Conservation (phyloP, 192 early-diverging fungal genomes). For the Borealophlyctis nickersoniae region DNA sequence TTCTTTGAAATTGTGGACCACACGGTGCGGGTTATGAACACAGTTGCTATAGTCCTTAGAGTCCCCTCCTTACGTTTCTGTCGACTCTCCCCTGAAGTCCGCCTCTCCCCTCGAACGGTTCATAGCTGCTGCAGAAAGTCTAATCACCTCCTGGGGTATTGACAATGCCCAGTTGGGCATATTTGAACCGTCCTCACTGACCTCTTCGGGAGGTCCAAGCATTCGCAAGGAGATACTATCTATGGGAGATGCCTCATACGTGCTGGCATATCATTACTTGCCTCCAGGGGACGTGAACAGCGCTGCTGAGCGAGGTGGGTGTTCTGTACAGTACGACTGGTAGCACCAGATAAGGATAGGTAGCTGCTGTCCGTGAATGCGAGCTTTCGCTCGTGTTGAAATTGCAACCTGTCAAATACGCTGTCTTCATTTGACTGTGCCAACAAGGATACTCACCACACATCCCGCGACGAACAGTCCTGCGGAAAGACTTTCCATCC, state of each 20-base stretch:
- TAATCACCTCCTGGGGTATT: conserved; percentile 11
- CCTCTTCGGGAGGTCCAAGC: not conserved
- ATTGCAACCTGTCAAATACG: too few species aligned
- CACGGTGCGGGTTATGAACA: conserved; percentile 14
- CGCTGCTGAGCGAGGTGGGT: too few species aligned
- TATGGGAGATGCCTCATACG: not conserved
- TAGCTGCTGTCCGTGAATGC: too few species aligned
- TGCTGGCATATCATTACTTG: conserved; percentile 2
- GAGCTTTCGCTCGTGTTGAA: too few species aligned
- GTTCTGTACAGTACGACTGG: too few species aligned
- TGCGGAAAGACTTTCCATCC: not conserved
- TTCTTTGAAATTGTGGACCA: conserved; percentile 37
- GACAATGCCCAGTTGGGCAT: not conserved
- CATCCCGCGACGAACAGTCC: not conserved
- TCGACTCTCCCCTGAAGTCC: conserved; percentile 6
- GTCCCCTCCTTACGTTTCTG: not conserved
- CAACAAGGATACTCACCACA: not conserved
- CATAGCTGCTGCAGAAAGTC: conserved; percentile 11
- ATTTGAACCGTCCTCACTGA: not conserved
- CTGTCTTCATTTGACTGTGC: too few species aligned
- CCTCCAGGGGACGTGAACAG: not conserved
- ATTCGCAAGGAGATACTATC: not conserved
- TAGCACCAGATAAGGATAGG: too few species aligned
- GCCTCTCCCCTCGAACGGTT: conserved; percentile 27
- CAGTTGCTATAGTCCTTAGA: not conserved